A percentile compares a stretch with the other conserved stretches of the same genome.
Evolutionary conservation across 768 basidiomycete species (phyloP).

Genomic region (Pisolithus albus): DNA sequence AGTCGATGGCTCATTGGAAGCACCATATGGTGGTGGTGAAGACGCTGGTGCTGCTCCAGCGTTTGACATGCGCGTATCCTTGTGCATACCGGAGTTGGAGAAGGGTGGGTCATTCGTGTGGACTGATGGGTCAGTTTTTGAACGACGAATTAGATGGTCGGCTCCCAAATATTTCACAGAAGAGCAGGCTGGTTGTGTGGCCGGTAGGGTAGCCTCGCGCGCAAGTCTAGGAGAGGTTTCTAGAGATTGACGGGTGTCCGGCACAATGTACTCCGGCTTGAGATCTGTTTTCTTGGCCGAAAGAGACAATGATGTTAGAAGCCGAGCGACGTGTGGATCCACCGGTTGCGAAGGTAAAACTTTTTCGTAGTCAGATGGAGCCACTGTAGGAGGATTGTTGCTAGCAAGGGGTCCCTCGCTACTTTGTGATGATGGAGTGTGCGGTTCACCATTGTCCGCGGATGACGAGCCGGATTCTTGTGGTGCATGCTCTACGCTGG

Average conservation of each 20-base stretch:
- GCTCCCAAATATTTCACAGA: conserved; percentile 3
- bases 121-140: background rate
- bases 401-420: conserved; percentile 31
- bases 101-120: too few relatives aligned
- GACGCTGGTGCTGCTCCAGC: background rate
- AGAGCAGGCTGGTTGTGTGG: conserved; percentile 8
- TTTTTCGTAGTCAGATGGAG: conserved; percentile 30
- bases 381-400: conserved; percentile 12
- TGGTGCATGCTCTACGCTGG: conserved; percentile 28
- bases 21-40: conserved; percentile 7
- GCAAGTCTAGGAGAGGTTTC: background rate
- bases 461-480: conserved; percentile 68
- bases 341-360: conserved; percentile 28
- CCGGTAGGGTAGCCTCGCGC: conserved; percentile 5
- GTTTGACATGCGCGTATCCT: background rate
- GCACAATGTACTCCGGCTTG: conserved; percentile 4
- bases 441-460: conserved; percentile 52
- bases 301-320: conserved; percentile 55
- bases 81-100: too few relatives aligned
- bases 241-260: background rate
- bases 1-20: background rate
- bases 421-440: conserved; percentile 58
- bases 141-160: background rate
- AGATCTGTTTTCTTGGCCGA: conserved; percentile 36
- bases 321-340: conserved; percentile 67